Conservation (phyloP, 2,329 filamentous ascomycete genomes). For the Calonectria naviculata region DNA sequence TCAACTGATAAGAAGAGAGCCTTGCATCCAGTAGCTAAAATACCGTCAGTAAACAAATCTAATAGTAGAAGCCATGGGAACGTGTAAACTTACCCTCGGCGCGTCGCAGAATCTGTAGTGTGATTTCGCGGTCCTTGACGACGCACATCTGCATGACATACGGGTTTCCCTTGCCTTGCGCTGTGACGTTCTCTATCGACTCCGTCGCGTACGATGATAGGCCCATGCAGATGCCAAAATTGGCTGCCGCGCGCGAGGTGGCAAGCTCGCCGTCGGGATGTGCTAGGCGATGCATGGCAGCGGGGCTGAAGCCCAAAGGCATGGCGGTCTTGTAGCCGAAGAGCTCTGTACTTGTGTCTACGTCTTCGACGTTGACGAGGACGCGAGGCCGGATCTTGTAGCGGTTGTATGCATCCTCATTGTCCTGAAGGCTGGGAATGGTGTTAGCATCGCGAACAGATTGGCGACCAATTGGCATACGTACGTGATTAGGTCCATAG, state of each 20-base stretch:
- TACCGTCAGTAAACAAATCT: too few relatives aligned
- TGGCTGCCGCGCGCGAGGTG: conserved; percentile 54
- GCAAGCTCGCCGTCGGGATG: conserved; percentile 63
- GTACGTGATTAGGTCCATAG: conserved; percentile 56
- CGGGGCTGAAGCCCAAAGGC: conserved; percentile 64
- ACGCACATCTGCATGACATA: conserved; percentile 40
- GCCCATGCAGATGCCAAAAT: conserved; percentile 42
- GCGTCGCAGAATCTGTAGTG: conserved; percentile 31
- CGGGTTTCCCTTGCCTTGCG: conserved; percentile 31
- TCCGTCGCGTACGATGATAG: conserved; percentile 37
- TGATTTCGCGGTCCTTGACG: conserved; percentile 33
- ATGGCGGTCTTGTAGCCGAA: conserved; percentile 50
- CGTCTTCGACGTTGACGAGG: conserved; percentile 36
- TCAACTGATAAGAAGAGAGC: conserved; percentile 70
- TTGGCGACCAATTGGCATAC: neutral
- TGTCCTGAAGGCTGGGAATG: conserved; percentile 58
- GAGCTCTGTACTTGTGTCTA: conserved; percentile 33
- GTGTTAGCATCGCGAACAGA: neutral
- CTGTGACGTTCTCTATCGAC: conserved; percentile 35
- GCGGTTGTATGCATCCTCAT: conserved; percentile 61
- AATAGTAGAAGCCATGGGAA: neutral
- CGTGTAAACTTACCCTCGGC: conserved; percentile 27
- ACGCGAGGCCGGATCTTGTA: conserved; percentile 58
- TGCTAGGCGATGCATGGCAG: conserved; percentile 65
- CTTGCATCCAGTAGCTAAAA: conserved; percentile 51